Percentiles rank a stretch among this genome's conserved stretches.
Conservation (phyloP, 2,329 filamentous ascomycete species). For the Trichoderma hamatum region DNA sequence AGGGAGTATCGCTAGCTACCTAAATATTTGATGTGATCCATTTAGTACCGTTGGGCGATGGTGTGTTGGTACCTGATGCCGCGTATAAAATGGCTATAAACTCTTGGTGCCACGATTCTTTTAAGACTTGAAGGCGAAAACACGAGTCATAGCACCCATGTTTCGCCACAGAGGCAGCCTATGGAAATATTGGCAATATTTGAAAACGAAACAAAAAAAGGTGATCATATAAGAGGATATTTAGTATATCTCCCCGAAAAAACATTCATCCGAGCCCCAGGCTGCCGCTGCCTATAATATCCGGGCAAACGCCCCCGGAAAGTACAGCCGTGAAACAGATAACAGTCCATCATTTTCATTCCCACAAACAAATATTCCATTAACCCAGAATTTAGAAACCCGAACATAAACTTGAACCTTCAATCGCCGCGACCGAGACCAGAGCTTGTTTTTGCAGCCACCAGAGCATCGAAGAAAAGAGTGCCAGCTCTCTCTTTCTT, state of each 20-base stretch:
- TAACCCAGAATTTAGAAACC: background rate
- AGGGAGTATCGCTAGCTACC: background rate
- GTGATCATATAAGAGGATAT: background rate
- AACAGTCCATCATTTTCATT: background rate
- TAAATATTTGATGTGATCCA: background rate
- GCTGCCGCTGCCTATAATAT: background rate
- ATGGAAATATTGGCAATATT: background rate
- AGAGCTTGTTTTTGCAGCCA: background rate
- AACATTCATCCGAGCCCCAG: background rate
- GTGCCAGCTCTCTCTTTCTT: background rate
- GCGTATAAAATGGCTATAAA: background rate
- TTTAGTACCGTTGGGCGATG: background rate
- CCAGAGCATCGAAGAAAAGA: background rate
- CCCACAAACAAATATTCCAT: background rate
- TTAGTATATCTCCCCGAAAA: background rate
- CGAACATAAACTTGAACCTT: background rate
- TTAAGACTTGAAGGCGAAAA: background rate
- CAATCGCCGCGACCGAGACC: background rate
- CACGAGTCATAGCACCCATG: background rate
- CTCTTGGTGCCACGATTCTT: background rate
- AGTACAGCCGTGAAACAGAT: background rate
- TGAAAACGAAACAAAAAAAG: background rate
- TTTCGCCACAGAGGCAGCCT: background rate
- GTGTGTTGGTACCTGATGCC: constrained; percentile 3
- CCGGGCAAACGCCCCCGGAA: background rate